These are phyloP conservation scores for Rosellinia necatrix DNA, from an alignment of 2,329 filamentous ascomycete species.

Conservation along the genomic window DNA sequence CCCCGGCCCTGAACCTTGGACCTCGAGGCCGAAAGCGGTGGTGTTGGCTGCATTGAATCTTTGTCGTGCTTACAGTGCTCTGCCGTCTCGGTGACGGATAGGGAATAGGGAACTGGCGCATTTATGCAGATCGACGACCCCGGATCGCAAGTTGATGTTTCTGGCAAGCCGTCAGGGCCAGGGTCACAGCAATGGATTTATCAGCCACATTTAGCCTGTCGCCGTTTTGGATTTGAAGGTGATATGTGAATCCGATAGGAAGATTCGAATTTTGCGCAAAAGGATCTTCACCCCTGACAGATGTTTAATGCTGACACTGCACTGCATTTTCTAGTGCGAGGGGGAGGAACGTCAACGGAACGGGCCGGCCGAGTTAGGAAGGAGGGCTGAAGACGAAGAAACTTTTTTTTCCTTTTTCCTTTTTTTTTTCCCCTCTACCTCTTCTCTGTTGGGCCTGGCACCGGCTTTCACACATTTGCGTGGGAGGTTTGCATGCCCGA, in stretches of 20 bases:
- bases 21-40: constrained; percentile 11
- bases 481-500: constrained; percentile 8
- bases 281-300: constrained; percentile 16
- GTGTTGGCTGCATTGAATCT: constrained; percentile 17
- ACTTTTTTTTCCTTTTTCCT: not conserved
- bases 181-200: constrained; percentile 6
- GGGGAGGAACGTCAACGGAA: constrained; percentile 28
- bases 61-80: constrained; percentile 12
- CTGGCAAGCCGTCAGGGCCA: not conserved
- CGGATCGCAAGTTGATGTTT: not conserved
- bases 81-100: too few relatives aligned
- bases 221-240: not conserved
- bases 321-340: constrained; percentile 9
- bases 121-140: not conserved
- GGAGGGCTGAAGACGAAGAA: constrained; percentile 22
- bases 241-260: not conserved
- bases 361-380: constrained; percentile 39
- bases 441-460: not conserved
- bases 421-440: not conserved
- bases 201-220: constrained; percentile 4
- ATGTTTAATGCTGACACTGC: constrained; percentile 8
- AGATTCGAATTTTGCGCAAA: constrained; percentile 7
- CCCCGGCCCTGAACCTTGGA: constrained; percentile 8
- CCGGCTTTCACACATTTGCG: not conserved
- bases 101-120: not conserved